phyloP scores from a whole-genome alignment of 148 eudicot genomes.

The Spergularia marina region DNA sequence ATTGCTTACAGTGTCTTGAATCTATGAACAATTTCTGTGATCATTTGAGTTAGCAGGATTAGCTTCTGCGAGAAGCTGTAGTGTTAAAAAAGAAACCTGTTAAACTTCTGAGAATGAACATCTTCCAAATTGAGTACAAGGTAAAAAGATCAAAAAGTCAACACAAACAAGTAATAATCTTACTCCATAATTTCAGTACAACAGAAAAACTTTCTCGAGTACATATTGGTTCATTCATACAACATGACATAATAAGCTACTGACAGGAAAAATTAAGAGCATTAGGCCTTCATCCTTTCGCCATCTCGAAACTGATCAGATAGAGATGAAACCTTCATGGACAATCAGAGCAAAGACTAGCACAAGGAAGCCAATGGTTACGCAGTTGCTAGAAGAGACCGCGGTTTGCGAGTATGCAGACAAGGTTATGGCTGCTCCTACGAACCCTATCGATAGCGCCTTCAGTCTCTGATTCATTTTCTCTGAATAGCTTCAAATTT shows the following conservation, averaged over 20 bases:
- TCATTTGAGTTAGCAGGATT: too few relatives aligned
- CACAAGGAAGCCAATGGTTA: slow-evolving; percentile 38
- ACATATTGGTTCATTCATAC: not conserved
- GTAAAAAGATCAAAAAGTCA: too few relatives aligned
- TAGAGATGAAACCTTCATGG: slow-evolving; percentile 36
- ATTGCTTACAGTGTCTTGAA: too few relatives aligned
- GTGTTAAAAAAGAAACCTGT: too few relatives aligned
- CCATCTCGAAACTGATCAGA: slow-evolving; percentile 11
- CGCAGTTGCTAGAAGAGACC: slow-evolving; percentile 44
- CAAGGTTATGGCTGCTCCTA: slow-evolving; percentile 61
- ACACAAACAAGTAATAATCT: too few relatives aligned
- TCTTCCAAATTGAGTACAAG: too few relatives aligned
- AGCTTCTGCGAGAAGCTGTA: too few relatives aligned
- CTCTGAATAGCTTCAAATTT: not conserved
- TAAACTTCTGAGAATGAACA: too few relatives aligned
- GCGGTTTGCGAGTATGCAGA: slow-evolving; percentile 62
- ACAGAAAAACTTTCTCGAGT: too few relatives aligned
- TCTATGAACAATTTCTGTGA: too few relatives aligned
- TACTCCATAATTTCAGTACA: too few relatives aligned
- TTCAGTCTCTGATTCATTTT: slow-evolving; percentile 47
- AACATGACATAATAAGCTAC: not conserved
- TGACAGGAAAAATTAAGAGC: not conserved
- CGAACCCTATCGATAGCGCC: slow-evolving; percentile 49
- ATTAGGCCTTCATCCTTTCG: not conserved
- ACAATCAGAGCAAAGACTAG: slow-evolving; percentile 34